Evolutionary conservation across 768 basidiomycete genomes (phyloP).

Genomic region (Phallus indusiatus): DNA sequence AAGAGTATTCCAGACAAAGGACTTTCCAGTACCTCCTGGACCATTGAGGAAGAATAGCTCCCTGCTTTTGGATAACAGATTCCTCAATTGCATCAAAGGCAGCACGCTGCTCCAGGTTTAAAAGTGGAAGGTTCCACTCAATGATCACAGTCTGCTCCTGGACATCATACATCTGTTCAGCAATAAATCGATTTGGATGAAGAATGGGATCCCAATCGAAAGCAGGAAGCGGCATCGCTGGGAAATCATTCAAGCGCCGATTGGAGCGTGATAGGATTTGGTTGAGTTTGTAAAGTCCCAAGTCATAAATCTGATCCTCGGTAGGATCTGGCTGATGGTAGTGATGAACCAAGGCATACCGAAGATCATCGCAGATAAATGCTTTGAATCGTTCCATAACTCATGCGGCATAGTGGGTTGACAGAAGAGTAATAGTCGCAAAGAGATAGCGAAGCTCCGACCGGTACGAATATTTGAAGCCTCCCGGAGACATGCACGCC

Average conservation of each 20-base stretch:
- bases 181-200: constrained; percentile 11
- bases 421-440: constrained; percentile 26
- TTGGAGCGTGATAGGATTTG: constrained; percentile 19
- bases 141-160: background rate
- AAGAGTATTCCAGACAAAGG: constrained; percentile 32
- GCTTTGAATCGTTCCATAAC: constrained; percentile 30
- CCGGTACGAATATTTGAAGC: constrained; percentile 32
- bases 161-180: constrained; percentile 11
- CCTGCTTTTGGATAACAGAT: constrained; percentile 16
- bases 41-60: constrained; percentile 32
- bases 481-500: constrained; percentile 31
- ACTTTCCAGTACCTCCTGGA: constrained; percentile 36
- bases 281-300: constrained; percentile 33
- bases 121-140: constrained; percentile 4
- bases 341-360: constrained; percentile 12
- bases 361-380: constrained; percentile 34
- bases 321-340: constrained; percentile 15
- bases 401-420: constrained; percentile 22
- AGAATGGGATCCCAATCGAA: background rate
- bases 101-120: constrained; percentile 23
- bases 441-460: constrained; percentile 27
- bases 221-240: constrained; percentile 4
- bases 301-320: constrained; percentile 27
- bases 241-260: constrained; percentile 16
- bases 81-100: constrained; percentile 23